These are phyloP conservation scores for Venturia pyrina DNA, from an alignment of 2,329 filamentous ascomycete species.

Conservation along the genomic window DNA sequence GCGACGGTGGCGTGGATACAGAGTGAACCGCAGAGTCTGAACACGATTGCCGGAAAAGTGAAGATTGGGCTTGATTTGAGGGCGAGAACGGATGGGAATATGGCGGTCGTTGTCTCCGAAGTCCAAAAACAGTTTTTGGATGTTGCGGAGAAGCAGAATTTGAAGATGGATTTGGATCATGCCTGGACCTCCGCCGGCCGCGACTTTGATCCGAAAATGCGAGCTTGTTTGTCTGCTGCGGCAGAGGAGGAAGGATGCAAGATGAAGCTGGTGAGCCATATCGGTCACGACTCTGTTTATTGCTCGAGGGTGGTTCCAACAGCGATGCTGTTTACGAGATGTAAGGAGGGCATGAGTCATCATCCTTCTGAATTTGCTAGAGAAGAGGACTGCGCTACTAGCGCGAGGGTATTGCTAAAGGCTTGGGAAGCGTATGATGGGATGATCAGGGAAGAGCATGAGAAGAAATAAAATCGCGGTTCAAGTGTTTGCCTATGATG, in stretches of 20 bases:
- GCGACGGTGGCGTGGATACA: slow-evolving; percentile 62
- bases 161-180: slow-evolving; percentile 46
- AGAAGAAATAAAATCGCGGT: background rate
- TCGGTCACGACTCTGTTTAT: slow-evolving; percentile 45
- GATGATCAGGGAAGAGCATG: background rate
- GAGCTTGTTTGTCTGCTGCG: slow-evolving; percentile 51
- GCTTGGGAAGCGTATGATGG: background rate
- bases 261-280: slow-evolving; percentile 31
- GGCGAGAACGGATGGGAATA: slow-evolving; percentile 43
- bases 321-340: slow-evolving; percentile 58
- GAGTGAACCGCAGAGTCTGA: slow-evolving; percentile 57
- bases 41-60: slow-evolving; percentile 61
- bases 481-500: too few relatives aligned
- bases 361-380: slow-evolving; percentile 48
- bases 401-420: background rate
- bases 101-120: slow-evolving; percentile 39
- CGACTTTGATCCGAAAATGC: slow-evolving; percentile 57
- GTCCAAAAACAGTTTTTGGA: slow-evolving; percentile 38
- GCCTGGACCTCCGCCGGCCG: slow-evolving; percentile 54
- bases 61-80: slow-evolving; percentile 60
- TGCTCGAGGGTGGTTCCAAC: slow-evolving; percentile 50
- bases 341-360: slow-evolving; percentile 52
- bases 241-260: slow-evolving; percentile 48
- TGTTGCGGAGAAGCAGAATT: slow-evolving; percentile 41
- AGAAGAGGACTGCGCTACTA: background rate